Evolutionary conservation across 805 yeast genomes (phyloP).

Genomic region (Cyberlindnera xylosilytica): DNA sequence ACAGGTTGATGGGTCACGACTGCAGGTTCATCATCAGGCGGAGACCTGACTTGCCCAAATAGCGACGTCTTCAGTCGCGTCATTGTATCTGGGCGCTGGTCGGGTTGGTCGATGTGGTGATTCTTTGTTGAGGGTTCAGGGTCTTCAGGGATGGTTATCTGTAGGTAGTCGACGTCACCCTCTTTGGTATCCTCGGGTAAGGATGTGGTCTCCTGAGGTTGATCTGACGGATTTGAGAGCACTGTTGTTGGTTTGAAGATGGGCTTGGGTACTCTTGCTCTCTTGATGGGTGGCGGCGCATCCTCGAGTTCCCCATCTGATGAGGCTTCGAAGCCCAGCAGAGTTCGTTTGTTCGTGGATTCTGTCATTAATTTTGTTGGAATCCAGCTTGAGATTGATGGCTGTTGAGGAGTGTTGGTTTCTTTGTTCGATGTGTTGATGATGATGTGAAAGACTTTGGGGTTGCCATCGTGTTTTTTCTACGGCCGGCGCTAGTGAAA

Average conservation of each 20-base stretch:
- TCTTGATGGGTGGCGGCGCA: neutral
- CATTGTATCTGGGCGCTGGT: constrained; percentile 4
- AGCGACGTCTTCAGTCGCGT: constrained; percentile 17
- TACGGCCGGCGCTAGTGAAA: neutral
- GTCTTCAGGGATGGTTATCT: constrained; percentile 21
- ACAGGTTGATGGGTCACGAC: constrained; percentile 1
- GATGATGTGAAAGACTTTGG: no score
- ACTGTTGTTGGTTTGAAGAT: constrained; percentile 4
- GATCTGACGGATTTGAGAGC: neutral
- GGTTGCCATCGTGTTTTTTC: no score
- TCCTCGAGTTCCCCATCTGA: constrained; percentile 7
- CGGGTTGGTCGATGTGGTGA: neutral
- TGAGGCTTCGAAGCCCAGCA: constrained; percentile 22
- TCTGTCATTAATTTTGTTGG: constrained; percentile 3
- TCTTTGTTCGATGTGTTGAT: no score
- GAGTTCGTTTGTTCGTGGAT: constrained; percentile 9
- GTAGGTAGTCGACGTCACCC: constrained; percentile 28
- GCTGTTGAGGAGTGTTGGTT: no score
- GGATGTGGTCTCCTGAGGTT: no score
- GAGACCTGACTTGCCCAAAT: constrained; percentile 18
- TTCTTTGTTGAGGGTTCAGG: neutral
- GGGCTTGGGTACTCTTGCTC: constrained; percentile 15
- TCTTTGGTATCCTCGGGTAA: neutral
- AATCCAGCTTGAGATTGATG: neutral
- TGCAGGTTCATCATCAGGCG: neutral